phyloP scores from a whole-genome alignment of 495 filamentous ascomycete genomes.

The Aspergillus affinis region DNA sequence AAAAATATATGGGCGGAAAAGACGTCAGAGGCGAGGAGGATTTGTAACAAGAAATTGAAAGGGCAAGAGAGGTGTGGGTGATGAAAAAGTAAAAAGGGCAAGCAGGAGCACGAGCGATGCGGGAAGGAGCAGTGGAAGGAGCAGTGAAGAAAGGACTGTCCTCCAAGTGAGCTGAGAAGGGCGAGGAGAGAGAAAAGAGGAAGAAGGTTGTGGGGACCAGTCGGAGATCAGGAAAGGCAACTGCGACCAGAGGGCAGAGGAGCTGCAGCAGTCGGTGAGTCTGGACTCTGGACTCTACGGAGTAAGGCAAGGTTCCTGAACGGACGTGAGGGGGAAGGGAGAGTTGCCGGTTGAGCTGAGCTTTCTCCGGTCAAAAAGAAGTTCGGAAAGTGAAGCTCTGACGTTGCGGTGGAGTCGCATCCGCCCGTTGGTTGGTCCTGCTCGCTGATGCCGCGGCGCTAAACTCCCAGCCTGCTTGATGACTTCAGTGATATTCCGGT shows the following conservation, averaged over 20 bases:
- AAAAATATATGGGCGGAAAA: conserved; percentile 2
- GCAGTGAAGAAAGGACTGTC: too few species aligned
- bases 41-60: not conserved
- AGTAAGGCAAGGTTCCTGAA: not conserved
- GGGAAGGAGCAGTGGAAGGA: not conserved
- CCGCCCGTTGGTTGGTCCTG: not conserved
- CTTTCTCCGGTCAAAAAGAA: too few species aligned
- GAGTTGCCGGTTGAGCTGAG: not conserved
- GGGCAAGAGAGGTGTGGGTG: not conserved
- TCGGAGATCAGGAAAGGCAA: not conserved
- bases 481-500: too few species aligned
- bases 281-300: not conserved
- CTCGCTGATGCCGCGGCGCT: too few species aligned
- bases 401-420: conserved; percentile 23
- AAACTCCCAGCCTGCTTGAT: too few species aligned
- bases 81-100: not conserved
- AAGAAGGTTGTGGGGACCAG: conserved; percentile 6
- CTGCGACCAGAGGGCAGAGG: not conserved
- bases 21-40: not conserved
- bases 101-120: not conserved
- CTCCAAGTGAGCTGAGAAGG: too few species aligned
- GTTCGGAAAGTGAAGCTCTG: conserved; percentile 11
- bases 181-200: conserved; percentile 1
- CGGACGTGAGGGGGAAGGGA: conserved; percentile 1
- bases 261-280: conserved; percentile 1